phyloP scores from a whole-genome alignment of 2,329 filamentous ascomycete species.

The Diaporthe humulicola region DNA sequence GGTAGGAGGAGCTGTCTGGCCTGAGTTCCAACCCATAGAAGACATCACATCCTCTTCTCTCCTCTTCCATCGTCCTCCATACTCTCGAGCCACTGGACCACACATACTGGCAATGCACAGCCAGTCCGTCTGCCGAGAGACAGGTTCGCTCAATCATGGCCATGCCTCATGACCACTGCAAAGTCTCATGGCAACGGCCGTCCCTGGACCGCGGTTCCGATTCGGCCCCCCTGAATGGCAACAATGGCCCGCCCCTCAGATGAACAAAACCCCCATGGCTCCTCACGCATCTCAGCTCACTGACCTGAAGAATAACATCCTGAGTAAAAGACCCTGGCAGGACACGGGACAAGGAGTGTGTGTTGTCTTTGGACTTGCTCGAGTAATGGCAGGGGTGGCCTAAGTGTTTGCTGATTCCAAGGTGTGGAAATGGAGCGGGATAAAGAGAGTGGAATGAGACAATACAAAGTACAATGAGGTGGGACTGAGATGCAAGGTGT shows the following conservation, averaged over 20 bases:
- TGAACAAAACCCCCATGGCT: fast-evolving
- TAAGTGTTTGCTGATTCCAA: background rate
- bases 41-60: background rate
- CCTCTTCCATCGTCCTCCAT: background rate
- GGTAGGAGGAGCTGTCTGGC: no score
- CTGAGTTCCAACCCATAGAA: background rate
- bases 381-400: background rate
- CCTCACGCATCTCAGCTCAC: background rate
- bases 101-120: background rate
- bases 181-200: background rate
- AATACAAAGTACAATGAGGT: background rate
- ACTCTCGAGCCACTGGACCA: background rate
- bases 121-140: background rate
- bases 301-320: conserved; percentile 62
- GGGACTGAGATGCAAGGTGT: background rate
- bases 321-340: background rate
- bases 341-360: background rate
- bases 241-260: background rate
- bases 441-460: background rate
- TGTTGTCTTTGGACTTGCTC: background rate
- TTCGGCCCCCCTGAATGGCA: background rate
- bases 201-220: background rate
- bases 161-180: background rate
- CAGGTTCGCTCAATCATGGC: background rate
- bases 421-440: no score